These are phyloP conservation scores for Colletotrichum zoysiae DNA, from an alignment of 2,329 filamentous ascomycete species.

Conservation along the genomic window DNA sequence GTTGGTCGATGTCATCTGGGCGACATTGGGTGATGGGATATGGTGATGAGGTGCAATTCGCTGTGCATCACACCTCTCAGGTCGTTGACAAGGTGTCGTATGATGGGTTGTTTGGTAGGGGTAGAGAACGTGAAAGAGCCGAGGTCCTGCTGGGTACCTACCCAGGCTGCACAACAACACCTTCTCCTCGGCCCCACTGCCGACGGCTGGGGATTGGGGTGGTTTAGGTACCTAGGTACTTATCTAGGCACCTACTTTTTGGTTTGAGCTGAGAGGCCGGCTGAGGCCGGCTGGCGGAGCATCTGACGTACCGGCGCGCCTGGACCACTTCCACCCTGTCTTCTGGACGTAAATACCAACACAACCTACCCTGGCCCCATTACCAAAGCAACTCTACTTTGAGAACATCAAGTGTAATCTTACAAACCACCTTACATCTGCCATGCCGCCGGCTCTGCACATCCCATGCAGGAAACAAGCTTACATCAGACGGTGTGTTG, in stretches of 20 bases:
- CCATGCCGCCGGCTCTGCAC: constrained; percentile 24
- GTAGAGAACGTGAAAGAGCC: constrained; percentile 23
- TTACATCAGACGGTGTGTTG: constrained; percentile 37
- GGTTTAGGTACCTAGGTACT: background rate
- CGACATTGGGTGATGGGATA: constrained; percentile 46
- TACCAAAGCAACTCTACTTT: constrained; percentile 32
- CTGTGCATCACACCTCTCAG: constrained; percentile 31
- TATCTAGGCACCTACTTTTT: background rate
- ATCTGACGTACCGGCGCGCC: constrained; percentile 37
- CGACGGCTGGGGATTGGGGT: constrained; percentile 6
- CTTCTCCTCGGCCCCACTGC: constrained; percentile 9
- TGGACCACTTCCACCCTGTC: constrained; percentile 3
- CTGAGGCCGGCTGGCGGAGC: constrained; percentile 30
- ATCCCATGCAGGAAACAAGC: constrained; percentile 20
- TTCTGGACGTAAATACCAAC: background rate
- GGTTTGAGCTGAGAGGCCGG: constrained; percentile 11
- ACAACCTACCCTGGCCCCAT: background rate
- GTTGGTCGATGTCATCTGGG: constrained; percentile 67
- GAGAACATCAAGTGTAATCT: constrained; percentile 10
- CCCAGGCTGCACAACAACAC: background rate
- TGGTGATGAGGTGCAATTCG: constrained; percentile 28
- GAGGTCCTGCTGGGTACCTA: constrained; percentile 26
- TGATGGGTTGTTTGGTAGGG: constrained; percentile 1
- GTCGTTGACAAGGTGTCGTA: constrained; percentile 8
- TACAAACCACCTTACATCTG: constrained; percentile 35